Percentiles rank a stretch among this genome's conserved stretches.
These are phyloP conservation scores for Mycena indigotica DNA, from an alignment of 768 basidiomycete species.

Conservation along the genomic window DNA sequence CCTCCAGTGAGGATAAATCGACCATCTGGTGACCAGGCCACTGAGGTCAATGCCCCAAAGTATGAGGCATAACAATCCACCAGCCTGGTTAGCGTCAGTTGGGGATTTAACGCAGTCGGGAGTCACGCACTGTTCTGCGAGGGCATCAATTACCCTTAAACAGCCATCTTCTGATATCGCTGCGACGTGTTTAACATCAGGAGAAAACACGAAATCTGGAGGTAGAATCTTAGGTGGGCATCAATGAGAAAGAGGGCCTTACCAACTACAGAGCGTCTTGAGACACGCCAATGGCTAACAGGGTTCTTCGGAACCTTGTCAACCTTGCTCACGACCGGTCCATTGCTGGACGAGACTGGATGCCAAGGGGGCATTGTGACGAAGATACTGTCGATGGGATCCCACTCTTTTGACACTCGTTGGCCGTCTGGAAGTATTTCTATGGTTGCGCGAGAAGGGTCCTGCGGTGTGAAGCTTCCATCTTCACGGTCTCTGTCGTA, in stretches of 20 bases:
- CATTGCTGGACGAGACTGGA: conserved; percentile 54
- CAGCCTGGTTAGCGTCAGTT: conserved; percentile 52
- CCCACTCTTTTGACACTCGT: conserved; percentile 59
- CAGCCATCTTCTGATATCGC: conserved; percentile 93
- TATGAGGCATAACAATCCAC: conserved; percentile 94
- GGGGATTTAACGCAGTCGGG: conserved; percentile 1
- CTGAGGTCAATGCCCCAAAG: conserved; percentile 87
- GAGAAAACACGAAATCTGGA: conserved; percentile 88
- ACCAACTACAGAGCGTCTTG: conserved; percentile 74
- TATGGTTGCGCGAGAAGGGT: conserved; percentile 41
- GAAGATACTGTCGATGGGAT: conserved; percentile 72
- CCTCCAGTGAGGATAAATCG: conserved; percentile 94
- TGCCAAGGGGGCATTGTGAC: conserved; percentile 89
- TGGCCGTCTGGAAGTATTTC: conserved; percentile 28
- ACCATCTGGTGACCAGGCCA: conserved; percentile 95
- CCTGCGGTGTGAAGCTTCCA: conserved; percentile 66
- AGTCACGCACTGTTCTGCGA: conserved; percentile 74
- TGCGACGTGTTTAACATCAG: conserved; percentile 88
- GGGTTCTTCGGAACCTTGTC: conserved; percentile 78
- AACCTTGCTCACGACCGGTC: conserved; percentile 59
- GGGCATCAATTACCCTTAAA: conserved; percentile 84
- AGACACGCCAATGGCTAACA: conserved; percentile 87
- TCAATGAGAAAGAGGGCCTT: conserved; percentile 24
- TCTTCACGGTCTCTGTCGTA: conserved; percentile 93
- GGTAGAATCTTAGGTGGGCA: background rate